Base-by-base conservation (phyloP, 2,329 filamentous ascomycete genomes). In the Trichoderma sp. region DNA sequence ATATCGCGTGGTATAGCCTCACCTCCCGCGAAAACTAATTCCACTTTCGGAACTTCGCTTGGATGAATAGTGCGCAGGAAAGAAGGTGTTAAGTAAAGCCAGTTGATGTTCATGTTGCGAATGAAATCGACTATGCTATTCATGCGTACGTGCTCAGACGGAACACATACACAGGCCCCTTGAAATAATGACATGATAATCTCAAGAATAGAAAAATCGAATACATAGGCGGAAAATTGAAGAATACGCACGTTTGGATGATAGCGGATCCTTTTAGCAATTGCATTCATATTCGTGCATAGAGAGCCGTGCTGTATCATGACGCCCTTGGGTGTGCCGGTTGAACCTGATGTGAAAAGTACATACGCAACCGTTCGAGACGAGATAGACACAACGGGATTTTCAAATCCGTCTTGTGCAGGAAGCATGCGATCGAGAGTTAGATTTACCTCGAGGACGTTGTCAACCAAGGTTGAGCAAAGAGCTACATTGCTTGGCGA, bases 121-220 rank as follows among this genome's bases (percentile, higher is more conserved):
- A 70, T 70, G 5, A 68, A 67, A 7, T 57, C 57, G 13, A 42
- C n/a, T 9, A 71, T 19, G 8, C 68, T 39, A 29, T 69, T 69
- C 35, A 52, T 45, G 15, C 70, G 63, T 12, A 67, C 53, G 8
- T 67, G 52, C 2, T 68, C 64, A 2, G 57, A 67, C 2, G 56
- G 57, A 19, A 67, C 57, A 29, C 64, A 63, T 1, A 69, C 7
- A 10, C 68, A 67, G 7, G 45, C 68, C 5, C 68, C 68, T 6
- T 35, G 32, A 4, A 69, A 37, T 3, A 69, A n/a, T 7, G 68
- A 57, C 35, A 58, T 22, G 39, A 69, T 27, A 12, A 69, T 69
- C 34, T 69, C 68, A n/a, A 57, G n/a, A 9, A 69, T 45, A 50
- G 66, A 64, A 3, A 65, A 27, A 4, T 72, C 69, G 7, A 70